Percentiles rank a stretch among this genome's conserved stretches.
Evolutionary conservation across 495 filamentous ascomycete genomes (phyloP).

Genomic region (Aspergillus leporis): DNA sequence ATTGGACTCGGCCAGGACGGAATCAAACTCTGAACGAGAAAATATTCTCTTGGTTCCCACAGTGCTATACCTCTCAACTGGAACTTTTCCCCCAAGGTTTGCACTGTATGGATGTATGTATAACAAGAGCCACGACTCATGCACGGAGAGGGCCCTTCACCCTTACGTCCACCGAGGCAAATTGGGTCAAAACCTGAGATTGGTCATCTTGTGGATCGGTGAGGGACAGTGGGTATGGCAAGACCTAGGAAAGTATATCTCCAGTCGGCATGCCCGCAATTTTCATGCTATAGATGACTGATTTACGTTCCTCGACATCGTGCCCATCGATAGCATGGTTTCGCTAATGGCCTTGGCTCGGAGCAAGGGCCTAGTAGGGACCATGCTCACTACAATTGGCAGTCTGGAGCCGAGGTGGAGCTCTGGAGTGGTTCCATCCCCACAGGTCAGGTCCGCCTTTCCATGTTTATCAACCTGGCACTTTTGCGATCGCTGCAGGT

Average conservation of each 20-base stretch:
- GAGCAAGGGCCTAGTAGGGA: constrained; percentile 10
- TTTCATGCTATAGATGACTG: not conserved
- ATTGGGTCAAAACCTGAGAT: not conserved
- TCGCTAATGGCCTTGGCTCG: not conserved
- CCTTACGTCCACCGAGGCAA: not conserved
- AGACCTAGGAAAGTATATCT: not conserved
- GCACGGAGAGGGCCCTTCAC: not conserved
- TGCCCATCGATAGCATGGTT: not conserved
- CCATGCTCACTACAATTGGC: not conserved
- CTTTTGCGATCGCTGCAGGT: constrained; percentile 7
- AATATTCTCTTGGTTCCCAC: too few species aligned
- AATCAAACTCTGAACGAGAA: too few species aligned
- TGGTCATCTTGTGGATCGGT: not conserved
- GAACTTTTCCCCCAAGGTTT: too few species aligned
- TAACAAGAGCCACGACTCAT: too few species aligned
- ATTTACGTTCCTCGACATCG: constrained; percentile 1
- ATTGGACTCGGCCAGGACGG: constrained; percentile 16
- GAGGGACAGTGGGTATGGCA: not conserved
- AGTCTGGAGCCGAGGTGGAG: constrained; percentile 12
- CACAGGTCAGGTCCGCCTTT: constrained; percentile 11
- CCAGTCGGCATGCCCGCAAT: not conserved
- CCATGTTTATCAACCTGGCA: constrained; percentile 13
- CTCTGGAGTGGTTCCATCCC: not conserved
- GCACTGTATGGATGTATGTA: too few species aligned
- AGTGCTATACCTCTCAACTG: too few species aligned